A percentile compares a stretch with the other conserved stretches of the same genome.
Conservation (phyloP, 345 rosid species). For the Carallia pectinifolia region DNA sequence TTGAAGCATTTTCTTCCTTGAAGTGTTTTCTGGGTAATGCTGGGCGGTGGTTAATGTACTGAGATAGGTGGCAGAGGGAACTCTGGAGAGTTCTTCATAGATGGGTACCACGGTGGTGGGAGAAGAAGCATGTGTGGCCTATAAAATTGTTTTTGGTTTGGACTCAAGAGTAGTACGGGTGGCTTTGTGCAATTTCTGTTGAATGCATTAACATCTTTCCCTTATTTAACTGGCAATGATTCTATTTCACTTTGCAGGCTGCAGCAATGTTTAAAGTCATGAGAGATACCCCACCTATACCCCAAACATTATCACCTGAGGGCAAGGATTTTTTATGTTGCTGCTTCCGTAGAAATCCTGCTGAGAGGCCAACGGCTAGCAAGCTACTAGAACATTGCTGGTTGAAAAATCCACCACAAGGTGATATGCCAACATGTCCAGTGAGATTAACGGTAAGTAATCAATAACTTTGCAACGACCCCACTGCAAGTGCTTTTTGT, state of each 20-base stretch:
- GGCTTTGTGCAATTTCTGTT: not conserved
- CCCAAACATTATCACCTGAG: conserved; percentile 72
- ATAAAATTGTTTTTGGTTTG: no score
- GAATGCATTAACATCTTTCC: not conserved
- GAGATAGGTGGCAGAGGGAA: not conserved
- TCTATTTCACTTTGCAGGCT: conserved; percentile 46
- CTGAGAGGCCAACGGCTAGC: conserved; percentile 74
- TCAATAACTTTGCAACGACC: conserved; percentile 4
- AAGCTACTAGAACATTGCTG: conserved; percentile 76
- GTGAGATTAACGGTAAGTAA: conserved; percentile 49
- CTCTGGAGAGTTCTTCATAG: not conserved
- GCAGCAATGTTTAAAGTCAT: conserved; percentile 96
- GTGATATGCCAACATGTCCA: conserved; percentile 40
- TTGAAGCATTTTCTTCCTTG: no score
- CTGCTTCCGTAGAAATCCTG: conserved; percentile 89
- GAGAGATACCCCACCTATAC: conserved; percentile 78
- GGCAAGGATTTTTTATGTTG: conserved; percentile 80
- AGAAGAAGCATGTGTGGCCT: no score
- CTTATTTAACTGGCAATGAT: not conserved
- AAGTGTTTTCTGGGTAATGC: no score
- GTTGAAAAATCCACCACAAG: conserved; percentile 43
- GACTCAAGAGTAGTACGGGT: not conserved
- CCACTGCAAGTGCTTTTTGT: not conserved
- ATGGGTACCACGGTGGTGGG: no score
- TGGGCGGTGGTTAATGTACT: no score